Percentiles rank a stretch among this genome's conserved stretches.
phyloP scores from a whole-genome alignment of 371 early-diverging fungal species.

The Mucor plumbeus region DNA sequence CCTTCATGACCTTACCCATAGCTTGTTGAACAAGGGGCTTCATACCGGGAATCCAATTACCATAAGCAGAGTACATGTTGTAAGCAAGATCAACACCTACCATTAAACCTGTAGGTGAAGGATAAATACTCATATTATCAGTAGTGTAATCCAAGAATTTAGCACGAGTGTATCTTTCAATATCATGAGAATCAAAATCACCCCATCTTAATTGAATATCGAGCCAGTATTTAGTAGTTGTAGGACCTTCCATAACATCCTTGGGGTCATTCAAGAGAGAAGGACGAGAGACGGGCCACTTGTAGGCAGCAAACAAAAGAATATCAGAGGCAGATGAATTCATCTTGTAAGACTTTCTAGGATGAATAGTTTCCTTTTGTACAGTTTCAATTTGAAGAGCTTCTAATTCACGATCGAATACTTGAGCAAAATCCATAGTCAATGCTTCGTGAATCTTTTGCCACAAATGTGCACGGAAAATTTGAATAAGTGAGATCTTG shows the following conservation, averaged over 20 bases:
- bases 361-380: constrained; percentile 98
- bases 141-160: constrained; percentile 98
- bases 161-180: constrained; percentile 97
- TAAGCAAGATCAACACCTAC: constrained; percentile 98
- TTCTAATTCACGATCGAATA: constrained; percentile 97
- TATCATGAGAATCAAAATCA: constrained; percentile 98
- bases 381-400: constrained; percentile 98
- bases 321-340: constrained; percentile 87
- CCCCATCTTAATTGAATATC: constrained; percentile 99
- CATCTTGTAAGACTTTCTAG: constrained; percentile 99
- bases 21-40: constrained; percentile 97
- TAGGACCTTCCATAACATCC: constrained; percentile 95
- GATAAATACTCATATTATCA: constrained; percentile 98
- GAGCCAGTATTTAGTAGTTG: constrained; percentile 97
- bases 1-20: constrained; percentile 98
- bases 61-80: constrained; percentile 90
- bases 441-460: constrained; percentile 98
- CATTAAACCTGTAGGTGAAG: constrained; percentile 97
- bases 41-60: constrained; percentile 98
- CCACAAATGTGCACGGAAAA: constrained; percentile 99
- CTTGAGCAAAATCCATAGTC: constrained; percentile 94
- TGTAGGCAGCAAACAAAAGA: constrained; percentile 94
- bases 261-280: constrained; percentile 88
- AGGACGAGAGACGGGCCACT: constrained; percentile 96
- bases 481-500: constrained; percentile 98